Percentiles rank a stretch among this genome's conserved stretches.
Conservation (phyloP, 495 filamentous ascomycete species). For the Penicillium lividum region DNA sequence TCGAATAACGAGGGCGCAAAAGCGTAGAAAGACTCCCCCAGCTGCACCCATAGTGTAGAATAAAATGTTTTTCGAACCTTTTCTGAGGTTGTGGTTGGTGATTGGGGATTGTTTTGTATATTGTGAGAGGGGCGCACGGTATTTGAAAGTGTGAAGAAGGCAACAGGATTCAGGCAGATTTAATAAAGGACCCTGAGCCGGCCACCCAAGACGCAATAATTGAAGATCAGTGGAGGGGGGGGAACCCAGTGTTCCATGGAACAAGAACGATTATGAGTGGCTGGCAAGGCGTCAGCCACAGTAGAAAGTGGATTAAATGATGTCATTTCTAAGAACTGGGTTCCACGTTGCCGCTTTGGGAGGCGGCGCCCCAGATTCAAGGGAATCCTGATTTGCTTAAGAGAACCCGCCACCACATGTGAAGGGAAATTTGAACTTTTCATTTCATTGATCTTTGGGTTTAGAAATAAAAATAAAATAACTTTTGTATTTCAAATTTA, state of each 20-base stretch:
- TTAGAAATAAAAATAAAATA: slow-evolving; percentile 20
- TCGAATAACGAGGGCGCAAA: slow-evolving; percentile 63
- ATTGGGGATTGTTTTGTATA: background rate
- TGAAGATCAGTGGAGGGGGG: slow-evolving; percentile 30
- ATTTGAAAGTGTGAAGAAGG: slow-evolving; percentile 17
- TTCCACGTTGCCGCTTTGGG: slow-evolving; percentile 5
- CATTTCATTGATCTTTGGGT: slow-evolving; percentile 54
- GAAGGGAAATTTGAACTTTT: slow-evolving; percentile 4
- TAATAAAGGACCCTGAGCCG: slow-evolving; percentile 18
- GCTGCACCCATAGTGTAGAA: slow-evolving; percentile 37
- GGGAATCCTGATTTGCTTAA: background rate
- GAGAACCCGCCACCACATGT: slow-evolving; percentile 14
- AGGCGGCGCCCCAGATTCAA: background rate
- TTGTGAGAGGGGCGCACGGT: background rate
- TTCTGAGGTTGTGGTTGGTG: background rate
- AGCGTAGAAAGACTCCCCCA: slow-evolving; percentile 61
- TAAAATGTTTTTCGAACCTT: background rate
- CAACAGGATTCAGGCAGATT: slow-evolving; percentile 29
- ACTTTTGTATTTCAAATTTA: background rate
- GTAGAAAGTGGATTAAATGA: background rate
- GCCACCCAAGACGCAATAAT: slow-evolving; percentile 20
- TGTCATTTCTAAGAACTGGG: background rate
- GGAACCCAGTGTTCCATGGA: slow-evolving; percentile 13
- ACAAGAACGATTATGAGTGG: slow-evolving; percentile 13
- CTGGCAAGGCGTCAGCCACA: slow-evolving; percentile 12